Percentiles rank a stretch among this genome's conserved stretches.
phyloP scores from a whole-genome alignment of 805 yeast genomes.

The Yamadazyma insecticola region DNA sequence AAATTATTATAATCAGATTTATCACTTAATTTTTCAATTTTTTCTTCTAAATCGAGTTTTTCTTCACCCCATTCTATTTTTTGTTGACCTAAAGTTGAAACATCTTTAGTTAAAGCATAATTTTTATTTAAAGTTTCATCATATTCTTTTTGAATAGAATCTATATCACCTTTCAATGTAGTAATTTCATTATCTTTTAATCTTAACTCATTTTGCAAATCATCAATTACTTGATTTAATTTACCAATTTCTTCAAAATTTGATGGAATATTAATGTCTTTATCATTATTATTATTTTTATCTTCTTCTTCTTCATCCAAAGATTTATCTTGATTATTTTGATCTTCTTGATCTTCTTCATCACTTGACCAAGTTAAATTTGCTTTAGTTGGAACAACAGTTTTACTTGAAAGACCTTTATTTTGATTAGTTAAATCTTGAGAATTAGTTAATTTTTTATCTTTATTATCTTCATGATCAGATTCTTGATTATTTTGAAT shows the following conservation, averaged over 20 bases:
- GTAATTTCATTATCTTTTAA: slow-evolving; percentile 1
- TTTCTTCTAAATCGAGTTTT: slow-evolving; percentile 5
- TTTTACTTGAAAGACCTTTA: slow-evolving; percentile 53
- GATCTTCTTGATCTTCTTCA: slow-evolving; percentile 53
- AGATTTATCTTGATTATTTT: neutral
- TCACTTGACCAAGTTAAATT: slow-evolving; percentile 86
- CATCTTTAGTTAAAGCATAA: slow-evolving; percentile 4
- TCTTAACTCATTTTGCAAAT: slow-evolving; percentile 1
- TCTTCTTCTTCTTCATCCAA: slow-evolving; percentile 1
- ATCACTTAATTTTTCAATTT: slow-evolving; percentile 4
- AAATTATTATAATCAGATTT: slow-evolving; percentile 7
- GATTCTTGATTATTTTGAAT: slow-evolving; percentile 1
- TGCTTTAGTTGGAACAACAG: slow-evolving; percentile 81
- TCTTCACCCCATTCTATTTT: slow-evolving; percentile 3
- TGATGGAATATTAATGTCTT: neutral
- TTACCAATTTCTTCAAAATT: neutral
- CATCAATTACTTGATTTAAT: neutral
- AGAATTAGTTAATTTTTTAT: slow-evolving; percentile 2
- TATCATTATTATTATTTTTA: neutral
- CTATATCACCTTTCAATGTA: slow-evolving; percentile 5
- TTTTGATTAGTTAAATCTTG: slow-evolving; percentile 14
- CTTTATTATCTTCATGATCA: slow-evolving; percentile 3
- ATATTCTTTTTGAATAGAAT: slow-evolving; percentile 5
- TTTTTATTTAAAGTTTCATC: slow-evolving; percentile 5
- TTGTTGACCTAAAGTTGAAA: slow-evolving; percentile 3